Evolutionary conservation across 1,284 basidiomycete genomes (phyloP).

Genomic region (Marasmius sp.): DNA sequence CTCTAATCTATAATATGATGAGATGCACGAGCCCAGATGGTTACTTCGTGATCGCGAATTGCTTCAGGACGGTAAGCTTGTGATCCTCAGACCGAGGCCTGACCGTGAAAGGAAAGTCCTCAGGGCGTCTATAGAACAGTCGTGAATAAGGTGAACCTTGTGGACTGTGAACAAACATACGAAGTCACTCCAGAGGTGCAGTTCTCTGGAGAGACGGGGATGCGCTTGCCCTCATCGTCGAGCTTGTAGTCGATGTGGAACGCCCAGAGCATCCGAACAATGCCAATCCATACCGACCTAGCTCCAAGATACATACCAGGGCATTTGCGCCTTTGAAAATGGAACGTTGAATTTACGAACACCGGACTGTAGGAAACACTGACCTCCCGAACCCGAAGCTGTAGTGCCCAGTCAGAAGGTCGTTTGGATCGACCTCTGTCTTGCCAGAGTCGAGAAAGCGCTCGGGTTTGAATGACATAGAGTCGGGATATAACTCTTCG

Average conservation of each 20-base stretch:
- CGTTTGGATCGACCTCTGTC: neutral
- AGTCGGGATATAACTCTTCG: neutral
- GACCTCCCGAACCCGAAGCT: neutral
- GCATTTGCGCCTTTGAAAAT: neutral
- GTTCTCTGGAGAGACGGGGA: neutral
- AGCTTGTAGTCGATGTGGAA: neutral
- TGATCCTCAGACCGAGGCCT: neutral
- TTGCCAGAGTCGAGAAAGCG: neutral
- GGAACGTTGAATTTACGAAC: no score
- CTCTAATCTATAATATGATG: no score
- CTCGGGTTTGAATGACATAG: neutral
- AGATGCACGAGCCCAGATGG: no score
- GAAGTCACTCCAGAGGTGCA: constrained; percentile 2
- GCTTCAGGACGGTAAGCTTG: neutral
- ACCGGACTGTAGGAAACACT: no score
- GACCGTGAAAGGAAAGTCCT: neutral
- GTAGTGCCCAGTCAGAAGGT: neutral
- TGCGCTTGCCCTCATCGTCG: neutral
- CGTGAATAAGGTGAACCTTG: no score
- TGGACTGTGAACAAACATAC: neutral
- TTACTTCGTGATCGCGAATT: no score
- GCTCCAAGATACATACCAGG: neutral
- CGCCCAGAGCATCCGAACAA: neutral
- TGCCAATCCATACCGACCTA: neutral
- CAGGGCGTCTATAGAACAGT: neutral